phyloP scores from a whole-genome alignment of 1,284 basidiomycete species.

The Ceratobasidium theobromae region DNA sequence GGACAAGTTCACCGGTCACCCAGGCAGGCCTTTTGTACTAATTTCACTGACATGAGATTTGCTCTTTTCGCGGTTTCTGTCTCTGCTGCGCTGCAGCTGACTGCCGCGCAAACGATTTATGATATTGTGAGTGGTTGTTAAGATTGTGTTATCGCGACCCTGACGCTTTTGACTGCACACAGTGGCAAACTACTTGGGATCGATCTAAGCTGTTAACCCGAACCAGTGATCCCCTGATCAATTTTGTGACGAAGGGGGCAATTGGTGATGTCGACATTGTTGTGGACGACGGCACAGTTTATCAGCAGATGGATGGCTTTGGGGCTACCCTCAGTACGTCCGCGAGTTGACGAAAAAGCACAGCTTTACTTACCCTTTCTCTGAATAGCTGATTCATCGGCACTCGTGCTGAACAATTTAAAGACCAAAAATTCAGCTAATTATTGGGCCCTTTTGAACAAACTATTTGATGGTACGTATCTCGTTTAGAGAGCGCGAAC shows the following conservation, averaged over 20 bases:
- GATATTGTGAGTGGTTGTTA: conserved; percentile 22
- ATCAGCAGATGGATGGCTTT: conserved; percentile 54
- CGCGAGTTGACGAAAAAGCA: background rate
- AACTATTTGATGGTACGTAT: conserved; percentile 50
- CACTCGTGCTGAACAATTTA: conserved; percentile 51
- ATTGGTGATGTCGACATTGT: conserved; percentile 53
- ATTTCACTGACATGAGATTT: background rate
- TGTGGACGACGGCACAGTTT: conserved; percentile 48
- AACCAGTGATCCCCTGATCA: conserved; percentile 41
- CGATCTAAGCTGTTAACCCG: conserved; percentile 51
- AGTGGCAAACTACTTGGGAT: conserved; percentile 70
- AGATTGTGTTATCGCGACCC: background rate
- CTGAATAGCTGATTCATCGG: conserved; percentile 54
- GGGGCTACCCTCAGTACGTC: conserved; percentile 53
- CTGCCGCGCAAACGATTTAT: conserved; percentile 31
- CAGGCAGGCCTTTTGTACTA: background rate
- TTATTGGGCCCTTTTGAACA: conserved; percentile 51
- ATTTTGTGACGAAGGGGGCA: conserved; percentile 52
- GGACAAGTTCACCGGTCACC: background rate
- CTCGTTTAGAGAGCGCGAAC: background rate
- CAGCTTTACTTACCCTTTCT: background rate
- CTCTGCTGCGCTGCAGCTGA: background rate
- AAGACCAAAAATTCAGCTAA: conserved; percentile 53
- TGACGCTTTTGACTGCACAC: background rate
- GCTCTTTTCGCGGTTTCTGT: background rate